Conservation (phyloP, 495 filamentous ascomycete genomes). For the Beverwykella pulmonaria region DNA sequence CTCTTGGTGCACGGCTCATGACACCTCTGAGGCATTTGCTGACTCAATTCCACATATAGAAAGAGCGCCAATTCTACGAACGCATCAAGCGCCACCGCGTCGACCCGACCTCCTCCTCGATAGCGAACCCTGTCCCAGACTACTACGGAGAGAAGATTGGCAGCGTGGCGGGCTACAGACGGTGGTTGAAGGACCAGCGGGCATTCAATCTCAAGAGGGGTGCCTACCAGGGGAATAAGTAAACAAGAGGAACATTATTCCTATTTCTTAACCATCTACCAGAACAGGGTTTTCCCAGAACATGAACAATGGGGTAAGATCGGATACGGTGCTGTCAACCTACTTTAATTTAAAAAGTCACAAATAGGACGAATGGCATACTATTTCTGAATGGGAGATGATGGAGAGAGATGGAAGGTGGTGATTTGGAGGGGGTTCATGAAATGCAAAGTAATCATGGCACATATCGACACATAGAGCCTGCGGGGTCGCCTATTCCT, state of each 20-base stretch:
- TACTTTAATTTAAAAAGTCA: neutral
- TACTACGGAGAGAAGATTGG: constrained; percentile 95
- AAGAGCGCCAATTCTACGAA: constrained; percentile 89
- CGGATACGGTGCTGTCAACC: neutral
- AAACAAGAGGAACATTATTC: neutral
- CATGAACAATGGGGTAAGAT: neutral
- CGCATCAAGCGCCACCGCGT: constrained; percentile 87
- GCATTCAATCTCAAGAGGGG: constrained; percentile 91
- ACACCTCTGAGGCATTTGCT: neutral
- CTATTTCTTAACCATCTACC: neutral
- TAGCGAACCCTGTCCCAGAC: constrained; percentile 71
- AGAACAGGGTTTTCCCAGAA: neutral
- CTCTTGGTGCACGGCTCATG: no score
- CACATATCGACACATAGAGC: neutral
- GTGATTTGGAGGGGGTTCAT: neutral
- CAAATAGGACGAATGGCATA: neutral
- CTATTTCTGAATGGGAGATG: neutral
- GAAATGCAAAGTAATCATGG: neutral
- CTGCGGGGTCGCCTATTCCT: neutral
- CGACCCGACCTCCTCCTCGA: constrained; percentile 72
- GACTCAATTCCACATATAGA: constrained; percentile 52
- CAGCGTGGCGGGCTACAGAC: constrained; percentile 83
- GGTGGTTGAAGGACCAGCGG: constrained; percentile 95
- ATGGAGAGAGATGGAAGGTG: neutral
- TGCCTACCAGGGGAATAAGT: constrained; percentile 30